phyloP scores from a whole-genome alignment of 768 basidiomycete genomes.

The Exsudoporus frostii region DNA sequence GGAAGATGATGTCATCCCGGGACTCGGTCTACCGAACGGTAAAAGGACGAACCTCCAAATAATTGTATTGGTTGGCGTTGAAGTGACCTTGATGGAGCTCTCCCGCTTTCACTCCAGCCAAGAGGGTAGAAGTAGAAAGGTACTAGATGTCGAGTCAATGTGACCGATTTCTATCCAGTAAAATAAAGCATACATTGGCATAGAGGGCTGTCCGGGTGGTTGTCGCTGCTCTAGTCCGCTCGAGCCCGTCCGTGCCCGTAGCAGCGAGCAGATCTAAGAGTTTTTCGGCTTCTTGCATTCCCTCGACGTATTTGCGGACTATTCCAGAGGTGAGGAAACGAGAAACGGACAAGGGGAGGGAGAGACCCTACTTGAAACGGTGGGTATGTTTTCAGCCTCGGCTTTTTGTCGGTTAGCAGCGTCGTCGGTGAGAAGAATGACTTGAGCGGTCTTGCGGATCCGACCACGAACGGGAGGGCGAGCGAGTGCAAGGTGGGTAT shows the following conservation, averaged over 20 bases:
- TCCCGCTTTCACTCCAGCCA: conserved; percentile 83
- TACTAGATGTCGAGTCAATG: conserved; percentile 50
- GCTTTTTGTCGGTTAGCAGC: conserved; percentile 79
- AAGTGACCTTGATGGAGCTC: conserved; percentile 90
- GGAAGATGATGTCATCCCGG: background rate
- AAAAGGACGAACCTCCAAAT: conserved; percentile 65
- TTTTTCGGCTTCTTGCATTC: conserved; percentile 57
- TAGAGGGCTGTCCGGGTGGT: conserved; percentile 64
- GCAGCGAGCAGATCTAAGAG: conserved; percentile 82
- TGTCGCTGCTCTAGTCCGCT: conserved; percentile 54
- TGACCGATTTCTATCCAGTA: background rate
- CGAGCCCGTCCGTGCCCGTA: conserved; percentile 57
- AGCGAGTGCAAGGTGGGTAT: conserved; percentile 58
- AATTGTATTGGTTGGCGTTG: conserved; percentile 94
- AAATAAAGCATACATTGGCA: conserved; percentile 53
- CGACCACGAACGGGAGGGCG: conserved; percentile 53
- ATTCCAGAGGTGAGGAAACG: background rate
- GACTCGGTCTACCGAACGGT: background rate
- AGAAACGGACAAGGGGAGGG: background rate
- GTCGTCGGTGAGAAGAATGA: conserved; percentile 90
- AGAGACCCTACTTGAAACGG: conserved; percentile 53
- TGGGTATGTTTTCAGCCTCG: conserved; percentile 55
- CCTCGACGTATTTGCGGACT: conserved; percentile 83
- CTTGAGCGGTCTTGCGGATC: conserved; percentile 45
- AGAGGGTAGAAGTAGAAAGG: conserved; percentile 62